Percentiles rank a stretch among this genome's conserved stretches.
phyloP scores from a whole-genome alignment of 192 early-diverging fungal genomes.

The Ambispora gerdemannii region DNA sequence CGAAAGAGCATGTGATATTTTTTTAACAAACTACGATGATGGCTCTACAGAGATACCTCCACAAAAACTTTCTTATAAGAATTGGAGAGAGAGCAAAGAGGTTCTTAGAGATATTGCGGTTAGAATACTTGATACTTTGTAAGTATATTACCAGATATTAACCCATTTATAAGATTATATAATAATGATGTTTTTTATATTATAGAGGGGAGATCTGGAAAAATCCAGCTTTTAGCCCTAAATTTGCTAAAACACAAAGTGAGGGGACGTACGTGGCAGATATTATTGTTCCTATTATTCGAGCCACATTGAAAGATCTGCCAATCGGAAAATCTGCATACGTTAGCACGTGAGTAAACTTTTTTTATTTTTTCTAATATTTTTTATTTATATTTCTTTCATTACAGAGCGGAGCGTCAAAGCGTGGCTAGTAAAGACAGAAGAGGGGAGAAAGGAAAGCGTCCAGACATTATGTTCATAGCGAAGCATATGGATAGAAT shows the following conservation, averaged over 20 bases:
- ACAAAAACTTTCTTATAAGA: conserved; percentile 12
- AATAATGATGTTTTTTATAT: conserved; percentile 22
- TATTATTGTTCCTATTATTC: conserved; percentile 1
- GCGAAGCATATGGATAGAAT: not conserved
- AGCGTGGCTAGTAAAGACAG: not conserved
- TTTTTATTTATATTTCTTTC: conserved; percentile 12
- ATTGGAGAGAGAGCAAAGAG: conserved; percentile 4
- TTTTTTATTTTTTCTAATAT: conserved; percentile 15
- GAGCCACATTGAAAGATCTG: conserved; percentile 7
- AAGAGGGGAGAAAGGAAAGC: not conserved
- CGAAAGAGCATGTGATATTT: conserved; percentile 6
- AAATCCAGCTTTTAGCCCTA: not conserved
- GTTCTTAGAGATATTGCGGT: conserved; percentile 5
- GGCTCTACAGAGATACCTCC: conserved; percentile 3
- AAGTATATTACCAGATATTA: conserved; percentile 3
- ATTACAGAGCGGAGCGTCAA: not conserved
- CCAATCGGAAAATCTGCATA: conserved; percentile 23
- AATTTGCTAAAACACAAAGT: conserved; percentile 23
- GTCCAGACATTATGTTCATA: not conserved
- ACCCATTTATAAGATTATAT: conserved; percentile 5
- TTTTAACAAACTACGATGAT: conserved; percentile 13
- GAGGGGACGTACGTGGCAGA: conserved; percentile 17
- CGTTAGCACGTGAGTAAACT: conserved; percentile 20
- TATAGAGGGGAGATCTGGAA: not conserved
- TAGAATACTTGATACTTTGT: conserved; percentile 17